phyloP scores from a whole-genome alignment of 441 rosid species.

The Gossypium schwendimanii region DNA sequence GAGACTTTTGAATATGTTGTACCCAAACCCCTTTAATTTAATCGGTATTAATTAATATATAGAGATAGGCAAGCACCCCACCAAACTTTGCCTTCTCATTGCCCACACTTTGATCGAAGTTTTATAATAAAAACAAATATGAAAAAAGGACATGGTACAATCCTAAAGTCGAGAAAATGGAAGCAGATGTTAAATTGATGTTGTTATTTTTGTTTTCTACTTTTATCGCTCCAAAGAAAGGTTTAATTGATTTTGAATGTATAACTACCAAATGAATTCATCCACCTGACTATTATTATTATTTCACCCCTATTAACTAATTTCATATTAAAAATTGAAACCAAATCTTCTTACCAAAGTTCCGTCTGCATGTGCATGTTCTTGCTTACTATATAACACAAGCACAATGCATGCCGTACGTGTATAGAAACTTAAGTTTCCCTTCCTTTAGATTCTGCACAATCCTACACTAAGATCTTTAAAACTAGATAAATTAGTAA shows the following conservation, averaged over 20 bases:
- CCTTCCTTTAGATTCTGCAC: neutral
- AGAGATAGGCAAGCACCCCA: neutral
- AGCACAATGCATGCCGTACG: neutral
- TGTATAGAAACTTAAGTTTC: neutral
- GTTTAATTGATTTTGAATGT: neutral
- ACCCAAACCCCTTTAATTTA: neutral
- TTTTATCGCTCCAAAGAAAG: neutral
- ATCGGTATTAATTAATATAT: neutral
- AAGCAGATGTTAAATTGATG: neutral
- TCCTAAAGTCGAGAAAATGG: neutral
- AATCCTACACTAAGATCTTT: neutral
- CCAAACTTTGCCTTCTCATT: neutral
- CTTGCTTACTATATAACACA: neutral
- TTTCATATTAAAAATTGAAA: neutral
- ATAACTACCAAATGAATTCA: neutral
- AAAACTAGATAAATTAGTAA: too few species aligned
- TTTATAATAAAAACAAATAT: too few species aligned
- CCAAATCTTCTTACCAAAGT: neutral
- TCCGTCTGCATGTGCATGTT: neutral
- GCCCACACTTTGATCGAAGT: too few species aligned
- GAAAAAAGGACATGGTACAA: too few species aligned
- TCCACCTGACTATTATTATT: neutral
- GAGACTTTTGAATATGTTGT: neutral
- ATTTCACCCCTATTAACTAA: neutral
- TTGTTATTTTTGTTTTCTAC: too few species aligned